Conservation (phyloP, 1,284 basidiomycete genomes). For the Xerocomus minutiporus region DNA sequence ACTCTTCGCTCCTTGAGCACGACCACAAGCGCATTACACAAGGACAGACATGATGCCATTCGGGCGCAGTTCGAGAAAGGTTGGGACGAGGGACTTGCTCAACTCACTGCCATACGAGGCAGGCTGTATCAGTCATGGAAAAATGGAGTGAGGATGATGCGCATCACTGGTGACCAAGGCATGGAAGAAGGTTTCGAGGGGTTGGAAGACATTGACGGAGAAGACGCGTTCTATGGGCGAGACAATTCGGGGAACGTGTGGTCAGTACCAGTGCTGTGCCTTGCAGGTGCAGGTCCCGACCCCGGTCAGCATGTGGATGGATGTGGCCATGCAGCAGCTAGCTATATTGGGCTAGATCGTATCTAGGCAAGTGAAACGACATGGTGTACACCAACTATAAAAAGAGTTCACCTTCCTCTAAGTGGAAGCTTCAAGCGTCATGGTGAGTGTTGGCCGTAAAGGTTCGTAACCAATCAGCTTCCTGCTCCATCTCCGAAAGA, state of each 20-base stretch:
- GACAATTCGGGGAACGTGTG: conserved; percentile 8
- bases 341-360: conserved; percentile 21
- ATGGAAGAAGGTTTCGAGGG: conserved; percentile 44
- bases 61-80: conserved; percentile 52
- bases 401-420: neutral
- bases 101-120: conserved; percentile 39
- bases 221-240: conserved; percentile 22
- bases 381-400: conserved; percentile 8
- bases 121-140: conserved; percentile 44
- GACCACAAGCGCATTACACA: conserved; percentile 32
- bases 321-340: conserved; percentile 25
- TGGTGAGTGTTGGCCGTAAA: conserved; percentile 38
- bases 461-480: conserved; percentile 61
- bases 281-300: conserved; percentile 19
- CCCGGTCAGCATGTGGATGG: conserved; percentile 20
- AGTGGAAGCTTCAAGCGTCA: neutral
- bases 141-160: conserved; percentile 44
- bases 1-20: conserved; percentile 39
- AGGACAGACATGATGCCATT: conserved; percentile 36
- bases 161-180: conserved; percentile 32
- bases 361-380: conserved; percentile 15
- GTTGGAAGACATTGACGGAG: conserved; percentile 39
- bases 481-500: conserved; percentile 70
- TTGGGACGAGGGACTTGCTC: conserved; percentile 53
- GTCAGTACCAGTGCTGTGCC: conserved; percentile 26